These are phyloP conservation scores for Trichoderma erinaceum DNA, from an alignment of 495 filamentous ascomycete genomes.

Conservation along the genomic window DNA sequence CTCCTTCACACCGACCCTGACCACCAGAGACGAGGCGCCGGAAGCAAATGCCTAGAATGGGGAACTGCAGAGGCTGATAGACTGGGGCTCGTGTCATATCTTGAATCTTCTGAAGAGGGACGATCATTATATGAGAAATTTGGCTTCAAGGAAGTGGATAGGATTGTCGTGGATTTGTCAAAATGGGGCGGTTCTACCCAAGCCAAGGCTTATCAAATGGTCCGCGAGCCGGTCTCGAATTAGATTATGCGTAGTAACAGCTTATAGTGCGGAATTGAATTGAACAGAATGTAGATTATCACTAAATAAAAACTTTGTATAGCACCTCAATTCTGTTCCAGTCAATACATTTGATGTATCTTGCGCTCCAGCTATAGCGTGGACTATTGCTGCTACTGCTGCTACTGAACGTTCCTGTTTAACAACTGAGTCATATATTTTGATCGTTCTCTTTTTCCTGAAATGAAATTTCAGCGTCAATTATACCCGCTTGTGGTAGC, in stretches of 20 bases:
- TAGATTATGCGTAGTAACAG: background rate
- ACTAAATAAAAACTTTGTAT: too few relatives aligned
- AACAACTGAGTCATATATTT: too few relatives aligned
- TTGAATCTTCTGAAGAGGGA: constrained; percentile 26
- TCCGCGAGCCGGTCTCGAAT: background rate
- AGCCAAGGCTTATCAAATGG: background rate
- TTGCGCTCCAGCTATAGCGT: too few relatives aligned
- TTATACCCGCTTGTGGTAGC: too few relatives aligned
- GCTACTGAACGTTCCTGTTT: too few relatives aligned
- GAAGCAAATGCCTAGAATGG: constrained; percentile 35
- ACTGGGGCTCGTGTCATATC: constrained; percentile 28
- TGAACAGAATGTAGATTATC: too few relatives aligned
- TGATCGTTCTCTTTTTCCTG: too few relatives aligned
- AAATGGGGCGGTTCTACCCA: constrained; percentile 1
- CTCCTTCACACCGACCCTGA: constrained; percentile 27
- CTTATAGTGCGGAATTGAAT: too few relatives aligned
- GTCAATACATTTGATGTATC: too few relatives aligned
- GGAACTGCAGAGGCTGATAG: constrained; percentile 36
- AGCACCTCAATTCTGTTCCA: too few relatives aligned
- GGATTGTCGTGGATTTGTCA: background rate
- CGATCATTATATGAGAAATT: constrained; percentile 28
- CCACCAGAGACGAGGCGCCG: constrained; percentile 39
- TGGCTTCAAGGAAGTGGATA: constrained; percentile 23
- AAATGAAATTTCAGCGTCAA: too few relatives aligned
- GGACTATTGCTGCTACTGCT: too few relatives aligned